Evolutionary conservation across 805 yeast genomes (phyloP), one percentile per base, ranked within the genome.

Genomic region (Ogataea zsoltii): DNA sequence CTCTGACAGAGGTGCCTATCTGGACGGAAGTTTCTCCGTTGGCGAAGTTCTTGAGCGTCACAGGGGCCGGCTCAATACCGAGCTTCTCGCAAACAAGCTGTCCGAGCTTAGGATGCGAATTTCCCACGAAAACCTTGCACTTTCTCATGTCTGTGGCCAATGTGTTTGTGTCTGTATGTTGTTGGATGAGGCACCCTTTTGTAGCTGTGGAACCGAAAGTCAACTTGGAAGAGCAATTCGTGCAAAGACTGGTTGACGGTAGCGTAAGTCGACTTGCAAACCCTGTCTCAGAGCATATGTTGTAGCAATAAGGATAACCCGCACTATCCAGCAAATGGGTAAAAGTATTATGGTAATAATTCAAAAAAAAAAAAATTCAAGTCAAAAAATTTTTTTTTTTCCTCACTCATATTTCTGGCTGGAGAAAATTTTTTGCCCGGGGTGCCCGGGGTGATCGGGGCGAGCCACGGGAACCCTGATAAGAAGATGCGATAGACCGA

Each of bases 1-100:
- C 98, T 68, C 99, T 81, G 37, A 94, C 96, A 28, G 96, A 88
- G 25, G 85, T 91, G 37, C 97, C 96, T 54, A 92, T 88, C 64
- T 88, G 96, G 38, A 95, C 97, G 36, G 96, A 86, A 3, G 99
- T 94, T 71, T 94, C 99, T 44, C 99, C 99, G 63, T 94, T 94
- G 52, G 97, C 87, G 69, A 94, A 94, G 68, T 90, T 91, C 68
- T 87, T 85, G 56, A 92, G 73, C 9, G 94, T 81, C 62, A 95
- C 88, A 23, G 96, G 96, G 23, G 97, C 98, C 10, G 96, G 90
- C 60, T 88, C 88, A 34, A 90, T 90, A 29, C 98, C 98, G 34
- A 94, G 72, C 44, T 91, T 76, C 49, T 88, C 88, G 69, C 99
- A 94, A 35, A 94, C 96, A 51, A 88, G 75, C 50, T 80, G 75